phyloP scores from a whole-genome alignment of 2,329 filamentous ascomycete genomes.

The Chalaropsis thielavioides region DNA sequence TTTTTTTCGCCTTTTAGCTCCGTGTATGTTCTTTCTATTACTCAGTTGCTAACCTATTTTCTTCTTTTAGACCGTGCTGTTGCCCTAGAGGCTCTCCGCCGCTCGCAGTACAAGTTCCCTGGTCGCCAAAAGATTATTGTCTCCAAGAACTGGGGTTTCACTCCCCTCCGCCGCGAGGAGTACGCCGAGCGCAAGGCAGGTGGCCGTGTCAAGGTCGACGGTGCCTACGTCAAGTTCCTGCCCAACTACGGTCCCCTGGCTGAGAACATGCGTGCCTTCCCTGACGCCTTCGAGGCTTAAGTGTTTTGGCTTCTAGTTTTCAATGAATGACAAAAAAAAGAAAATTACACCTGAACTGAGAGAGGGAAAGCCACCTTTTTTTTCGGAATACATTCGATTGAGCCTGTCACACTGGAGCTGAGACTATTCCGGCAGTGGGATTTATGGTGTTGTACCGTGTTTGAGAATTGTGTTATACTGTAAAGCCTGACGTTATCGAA shows the following conservation, averaged over 20 bases:
- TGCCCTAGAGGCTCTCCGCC: conserved; percentile 96
- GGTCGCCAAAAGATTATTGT: conserved; percentile 99
- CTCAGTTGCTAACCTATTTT: background rate
- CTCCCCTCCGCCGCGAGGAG: conserved; percentile 90
- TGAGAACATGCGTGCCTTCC: conserved; percentile 88
- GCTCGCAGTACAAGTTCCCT: conserved; percentile 99
- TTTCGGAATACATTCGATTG: background rate
- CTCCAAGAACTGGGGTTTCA: conserved; percentile 99
- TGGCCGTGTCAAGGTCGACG: conserved; percentile 88
- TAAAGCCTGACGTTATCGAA: too few species aligned
- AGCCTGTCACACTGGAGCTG: background rate
- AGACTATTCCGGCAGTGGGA: background rate
- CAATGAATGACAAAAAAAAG: conserved; percentile 19
- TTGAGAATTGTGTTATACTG: background rate
- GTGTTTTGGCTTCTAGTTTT: conserved; percentile 22
- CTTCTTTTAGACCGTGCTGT: conserved; percentile 55
- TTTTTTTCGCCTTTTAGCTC: background rate
- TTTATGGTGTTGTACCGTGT: background rate
- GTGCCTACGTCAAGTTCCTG: conserved; percentile 99
- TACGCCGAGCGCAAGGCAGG: conserved; percentile 91
- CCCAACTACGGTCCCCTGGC: conserved; percentile 77
- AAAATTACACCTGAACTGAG: conserved; percentile 7
- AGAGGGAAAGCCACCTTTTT: background rate
- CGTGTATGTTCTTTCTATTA: background rate
- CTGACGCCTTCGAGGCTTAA: conserved; percentile 65